Percentiles rank a stretch among this genome's conserved stretches.
Evolutionary conservation across 2,329 filamentous ascomycete species (phyloP).

Genomic region (Aciculosporium take): DNA sequence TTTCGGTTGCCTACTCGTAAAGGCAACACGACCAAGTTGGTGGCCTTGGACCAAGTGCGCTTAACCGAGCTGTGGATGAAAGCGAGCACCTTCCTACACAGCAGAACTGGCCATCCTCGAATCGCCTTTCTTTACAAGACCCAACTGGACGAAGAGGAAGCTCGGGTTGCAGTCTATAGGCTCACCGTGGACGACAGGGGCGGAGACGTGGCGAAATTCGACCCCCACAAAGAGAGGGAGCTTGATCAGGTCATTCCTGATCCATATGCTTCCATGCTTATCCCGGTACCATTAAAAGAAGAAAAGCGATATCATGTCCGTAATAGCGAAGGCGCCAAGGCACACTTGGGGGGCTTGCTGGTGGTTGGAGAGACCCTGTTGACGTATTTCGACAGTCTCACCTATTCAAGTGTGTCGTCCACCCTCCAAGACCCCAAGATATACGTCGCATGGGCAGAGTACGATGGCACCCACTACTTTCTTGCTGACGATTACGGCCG

Average conservation of each 20-base stretch:
- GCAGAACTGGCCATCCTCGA: conserved; percentile 42
- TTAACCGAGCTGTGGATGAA: conserved; percentile 47
- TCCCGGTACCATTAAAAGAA: conserved; percentile 44
- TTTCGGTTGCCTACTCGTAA: conserved; percentile 35
- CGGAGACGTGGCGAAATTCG: conserved; percentile 37
- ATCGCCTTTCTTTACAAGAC: conserved; percentile 45
- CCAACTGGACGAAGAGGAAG: conserved; percentile 35
- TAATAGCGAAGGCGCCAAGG: conserved; percentile 35
- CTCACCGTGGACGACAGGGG: conserved; percentile 45
- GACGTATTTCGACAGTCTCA: conserved; percentile 71
- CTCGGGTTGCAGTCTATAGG: conserved; percentile 43
- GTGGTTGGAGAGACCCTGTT: conserved; percentile 70
- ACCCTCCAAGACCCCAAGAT: conserved; percentile 61
- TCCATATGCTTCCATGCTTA: conserved; percentile 43
- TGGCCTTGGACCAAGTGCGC: conserved; percentile 39
- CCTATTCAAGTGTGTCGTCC: conserved; percentile 49
- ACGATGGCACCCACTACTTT: conserved; percentile 72
- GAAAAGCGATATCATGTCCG: conserved; percentile 47
- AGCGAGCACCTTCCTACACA: conserved; percentile 41
- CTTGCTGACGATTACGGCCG: conserved; percentile 83
- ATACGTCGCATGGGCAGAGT: conserved; percentile 81
- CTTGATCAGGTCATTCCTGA: conserved; percentile 39
- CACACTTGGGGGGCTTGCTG: conserved; percentile 55
- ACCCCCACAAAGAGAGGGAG: conserved; percentile 39
- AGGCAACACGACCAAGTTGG: conserved; percentile 27